A percentile compares a stretch with the other conserved stretches of the same genome.
phyloP scores from a whole-genome alignment of 2,329 filamentous ascomycete species.

The Apiospora saccharicola region DNA sequence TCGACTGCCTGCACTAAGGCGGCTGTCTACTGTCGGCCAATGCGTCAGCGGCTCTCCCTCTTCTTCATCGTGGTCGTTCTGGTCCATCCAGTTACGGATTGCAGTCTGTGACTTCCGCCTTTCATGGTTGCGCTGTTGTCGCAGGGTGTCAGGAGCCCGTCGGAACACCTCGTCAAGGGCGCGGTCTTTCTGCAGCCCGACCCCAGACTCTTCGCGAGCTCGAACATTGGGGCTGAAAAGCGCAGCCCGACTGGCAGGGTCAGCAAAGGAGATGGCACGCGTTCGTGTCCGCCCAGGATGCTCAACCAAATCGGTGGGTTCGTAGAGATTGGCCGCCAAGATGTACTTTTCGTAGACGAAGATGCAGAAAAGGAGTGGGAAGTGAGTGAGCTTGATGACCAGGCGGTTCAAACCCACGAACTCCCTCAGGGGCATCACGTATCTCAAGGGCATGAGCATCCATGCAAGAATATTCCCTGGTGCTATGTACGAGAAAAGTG shows the following conservation, averaged over 20 bases:
- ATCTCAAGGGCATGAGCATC: slow-evolving; percentile 84
- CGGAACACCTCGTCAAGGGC: slow-evolving; percentile 93
- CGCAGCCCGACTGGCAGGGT: slow-evolving; percentile 62
- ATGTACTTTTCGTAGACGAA: slow-evolving; percentile 86
- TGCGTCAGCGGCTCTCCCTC: slow-evolving; percentile 54
- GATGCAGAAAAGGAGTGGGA: slow-evolving; percentile 85
- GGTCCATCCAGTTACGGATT: slow-evolving; percentile 91
- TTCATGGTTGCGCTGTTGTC: slow-evolving; percentile 67
- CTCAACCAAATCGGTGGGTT: slow-evolving; percentile 87
- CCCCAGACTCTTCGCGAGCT: slow-evolving; percentile 84
- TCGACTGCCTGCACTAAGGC: slow-evolving; percentile 43
- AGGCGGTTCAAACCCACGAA: slow-evolving; percentile 90
- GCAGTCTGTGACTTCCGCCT: slow-evolving; percentile 79
- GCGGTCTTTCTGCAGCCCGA: slow-evolving; percentile 87
- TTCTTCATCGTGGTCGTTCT: slow-evolving; percentile 57
- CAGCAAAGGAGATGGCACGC: slow-evolving; percentile 63
- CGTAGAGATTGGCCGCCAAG: slow-evolving; percentile 77
- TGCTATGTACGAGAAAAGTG: slow-evolving; percentile 91
- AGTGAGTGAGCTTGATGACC: slow-evolving; percentile 90
- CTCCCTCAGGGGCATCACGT: slow-evolving; percentile 77
- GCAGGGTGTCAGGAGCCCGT: slow-evolving; percentile 70
- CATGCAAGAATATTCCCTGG: slow-evolving; percentile 92
- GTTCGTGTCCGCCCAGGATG: slow-evolving; percentile 61
- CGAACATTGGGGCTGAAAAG: slow-evolving; percentile 78
- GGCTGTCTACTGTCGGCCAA: slow-evolving; percentile 58